These are phyloP conservation scores for Penicillium sp. DNA, from an alignment of 2,329 filamentous ascomycete species.

Conservation along the genomic window DNA sequence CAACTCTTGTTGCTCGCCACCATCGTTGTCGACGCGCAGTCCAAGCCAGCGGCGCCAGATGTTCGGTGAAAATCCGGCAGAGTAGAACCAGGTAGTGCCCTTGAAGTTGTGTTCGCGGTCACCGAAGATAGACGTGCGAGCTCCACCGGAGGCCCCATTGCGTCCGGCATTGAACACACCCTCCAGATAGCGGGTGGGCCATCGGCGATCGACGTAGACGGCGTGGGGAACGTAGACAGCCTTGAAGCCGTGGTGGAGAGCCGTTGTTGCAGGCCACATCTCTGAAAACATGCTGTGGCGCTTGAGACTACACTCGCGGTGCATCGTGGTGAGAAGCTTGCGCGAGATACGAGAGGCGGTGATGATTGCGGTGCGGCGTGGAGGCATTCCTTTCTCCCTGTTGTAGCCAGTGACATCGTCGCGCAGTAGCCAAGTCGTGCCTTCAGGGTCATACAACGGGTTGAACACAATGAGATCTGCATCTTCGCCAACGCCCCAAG, in stretches of 20 bases:
- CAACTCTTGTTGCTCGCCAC: conserved; percentile 75
- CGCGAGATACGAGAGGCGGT: conserved; percentile 83
- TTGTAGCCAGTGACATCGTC: conserved; percentile 88
- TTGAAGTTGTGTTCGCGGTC: conserved; percentile 87
- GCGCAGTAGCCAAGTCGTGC: conserved; percentile 80
- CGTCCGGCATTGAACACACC: conserved; percentile 78
- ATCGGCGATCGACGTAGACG: conserved; percentile 82
- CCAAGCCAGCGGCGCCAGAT: conserved; percentile 87
- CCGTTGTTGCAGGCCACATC: conserved; percentile 91
- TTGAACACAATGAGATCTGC: conserved; percentile 91
- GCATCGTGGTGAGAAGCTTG: conserved; percentile 82
- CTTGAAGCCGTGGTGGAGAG: conserved; percentile 90
- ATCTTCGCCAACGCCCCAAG: conserved; percentile 87
- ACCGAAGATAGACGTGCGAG: conserved; percentile 73
- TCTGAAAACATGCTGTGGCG: conserved; percentile 93
- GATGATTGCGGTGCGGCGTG: conserved; percentile 85
- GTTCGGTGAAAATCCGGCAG: conserved; percentile 77
- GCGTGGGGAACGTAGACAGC: conserved; percentile 90
- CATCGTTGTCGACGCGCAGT: conserved; percentile 76
- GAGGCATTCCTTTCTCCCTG: conserved; percentile 61
- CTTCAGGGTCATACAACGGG: conserved; percentile 86
- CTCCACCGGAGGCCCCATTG: conserved; percentile 75
- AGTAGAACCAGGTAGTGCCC: conserved; percentile 91
- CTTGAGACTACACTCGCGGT: conserved; percentile 80
- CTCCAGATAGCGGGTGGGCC: conserved; percentile 79